A percentile compares a stretch with the other conserved stretches of the same genome.
Conservation (phyloP, 140 eudicot genomes). For the Flaveria floridana region DNA sequence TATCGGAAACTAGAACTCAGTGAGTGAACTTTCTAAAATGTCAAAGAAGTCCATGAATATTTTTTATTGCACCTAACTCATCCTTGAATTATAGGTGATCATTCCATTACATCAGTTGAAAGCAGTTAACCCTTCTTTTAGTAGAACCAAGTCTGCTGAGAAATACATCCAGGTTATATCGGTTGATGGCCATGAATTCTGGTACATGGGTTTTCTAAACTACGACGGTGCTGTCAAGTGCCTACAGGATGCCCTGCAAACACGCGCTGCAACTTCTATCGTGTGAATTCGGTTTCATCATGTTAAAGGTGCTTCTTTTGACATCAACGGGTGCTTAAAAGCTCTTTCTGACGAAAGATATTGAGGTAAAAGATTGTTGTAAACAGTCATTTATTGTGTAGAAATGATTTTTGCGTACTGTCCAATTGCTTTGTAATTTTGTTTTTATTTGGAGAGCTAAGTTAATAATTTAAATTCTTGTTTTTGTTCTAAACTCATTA, state of each 20-base stretch:
- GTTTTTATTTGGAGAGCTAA: constrained; percentile 14
- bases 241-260: constrained; percentile 54
- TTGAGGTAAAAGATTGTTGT: constrained; percentile 29
- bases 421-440: constrained; percentile 24
- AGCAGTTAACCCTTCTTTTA: constrained; percentile 66
- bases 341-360: constrained; percentile 2
- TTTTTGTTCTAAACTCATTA: neutral
- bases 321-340: neutral
- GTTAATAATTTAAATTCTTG: constrained; percentile 22
- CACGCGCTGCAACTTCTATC: constrained; percentile 35
- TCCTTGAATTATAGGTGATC: constrained; percentile 50
- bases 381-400: constrained; percentile 24
- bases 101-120: constrained; percentile 84
- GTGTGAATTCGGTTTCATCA: constrained; percentile 39
- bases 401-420: constrained; percentile 23
- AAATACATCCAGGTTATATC: constrained; percentile 84
- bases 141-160: constrained; percentile 70
- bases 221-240: constrained; percentile 67
- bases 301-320: constrained; percentile 9
- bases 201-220: constrained; percentile 87
- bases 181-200: constrained; percentile 80
- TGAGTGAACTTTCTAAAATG: neutral
- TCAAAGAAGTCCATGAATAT: neutral
- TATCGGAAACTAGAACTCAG: neutral
- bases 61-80: neutral